phyloP scores from a whole-genome alignment of 768 basidiomycete species.

The Suillus spraguei region DNA sequence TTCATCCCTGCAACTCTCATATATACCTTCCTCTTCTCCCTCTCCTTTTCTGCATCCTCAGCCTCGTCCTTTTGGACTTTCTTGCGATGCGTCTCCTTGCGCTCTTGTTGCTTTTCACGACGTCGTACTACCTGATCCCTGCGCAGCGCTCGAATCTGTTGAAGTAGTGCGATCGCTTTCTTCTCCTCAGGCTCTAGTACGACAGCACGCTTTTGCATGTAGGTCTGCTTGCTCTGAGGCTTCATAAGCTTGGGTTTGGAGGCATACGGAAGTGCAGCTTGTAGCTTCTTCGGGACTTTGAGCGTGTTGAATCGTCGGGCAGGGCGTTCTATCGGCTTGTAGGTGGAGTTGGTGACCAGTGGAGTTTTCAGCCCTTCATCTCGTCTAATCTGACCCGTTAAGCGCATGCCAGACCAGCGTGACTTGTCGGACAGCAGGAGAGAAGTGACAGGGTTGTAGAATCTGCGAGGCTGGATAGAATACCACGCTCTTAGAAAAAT shows the following conservation, averaged over 20 bases:
- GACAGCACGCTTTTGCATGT: conserved; percentile 92
- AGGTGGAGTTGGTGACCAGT: conserved; percentile 78
- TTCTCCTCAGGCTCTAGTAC: conserved; percentile 96
- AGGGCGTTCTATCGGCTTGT: conserved; percentile 80
- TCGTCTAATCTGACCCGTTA: conserved; percentile 91
- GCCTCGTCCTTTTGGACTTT: conserved; percentile 72
- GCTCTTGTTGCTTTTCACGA: conserved; percentile 86
- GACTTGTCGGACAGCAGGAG: conserved; percentile 81
- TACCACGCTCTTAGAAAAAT: conserved; percentile 98
- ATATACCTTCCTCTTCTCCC: conserved; percentile 73
- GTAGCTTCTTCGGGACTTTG: conserved; percentile 86
- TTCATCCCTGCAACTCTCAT: conserved; percentile 76
- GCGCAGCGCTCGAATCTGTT: conserved; percentile 89
- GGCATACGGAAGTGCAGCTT: conserved; percentile 87
- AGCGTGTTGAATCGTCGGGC: conserved; percentile 90
- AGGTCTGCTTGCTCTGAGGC: conserved; percentile 75
- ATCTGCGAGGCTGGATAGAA: conserved; percentile 90
- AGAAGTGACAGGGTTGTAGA: conserved; percentile 96
- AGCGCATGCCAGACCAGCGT: conserved; percentile 92
- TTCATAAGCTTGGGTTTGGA: conserved; percentile 88
- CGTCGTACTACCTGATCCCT: conserved; percentile 84
- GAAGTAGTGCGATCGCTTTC: conserved; percentile 85
- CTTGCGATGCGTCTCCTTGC: conserved; percentile 67
- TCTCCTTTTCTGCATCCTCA: conserved; percentile 65
- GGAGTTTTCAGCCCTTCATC: conserved; percentile 87